A percentile compares a stretch with the other conserved stretches of the same genome.
Conservation (phyloP, 2,329 filamentous ascomycete species). For the Epicoccum sorghinum region DNA sequence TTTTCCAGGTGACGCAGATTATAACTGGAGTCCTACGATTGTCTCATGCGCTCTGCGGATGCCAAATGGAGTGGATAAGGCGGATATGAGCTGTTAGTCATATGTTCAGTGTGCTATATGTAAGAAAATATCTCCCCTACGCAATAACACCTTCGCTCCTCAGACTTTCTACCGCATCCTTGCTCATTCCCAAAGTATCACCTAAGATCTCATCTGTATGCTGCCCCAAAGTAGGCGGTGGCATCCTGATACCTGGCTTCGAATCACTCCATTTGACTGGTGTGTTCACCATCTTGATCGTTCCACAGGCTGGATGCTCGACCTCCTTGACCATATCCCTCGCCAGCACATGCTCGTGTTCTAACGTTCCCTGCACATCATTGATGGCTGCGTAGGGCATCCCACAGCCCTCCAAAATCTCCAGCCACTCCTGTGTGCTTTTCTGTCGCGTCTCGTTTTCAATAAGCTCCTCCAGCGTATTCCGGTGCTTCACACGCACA, state of each 20-base stretch:
- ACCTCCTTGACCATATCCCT: conserved; percentile 90
- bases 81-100: too few relatives aligned
- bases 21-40: too few relatives aligned
- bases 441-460: conserved; percentile 75
- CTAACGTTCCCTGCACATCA: conserved; percentile 82
- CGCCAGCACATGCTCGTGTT: conserved; percentile 79
- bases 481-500: conserved; percentile 70
- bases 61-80: too few relatives aligned
- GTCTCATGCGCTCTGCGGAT: too few relatives aligned
- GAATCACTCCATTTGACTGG: conserved; percentile 93
- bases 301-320: conserved; percentile 81
- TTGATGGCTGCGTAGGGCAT: conserved; percentile 96
- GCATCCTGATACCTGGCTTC: conserved; percentile 73
- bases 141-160: conserved; percentile 45
- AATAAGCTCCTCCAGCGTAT: conserved; percentile 77
- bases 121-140: conserved; percentile 12
- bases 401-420: conserved; percentile 84
- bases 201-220: conserved; percentile 47
- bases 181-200: conserved; percentile 39
- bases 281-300: conserved; percentile 88
- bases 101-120: not conserved
- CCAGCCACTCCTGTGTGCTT: conserved; percentile 88
- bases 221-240: conserved; percentile 77
- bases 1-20: too few relatives aligned
- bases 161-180: conserved; percentile 39